These are phyloP conservation scores for Monilinia vaccinii-corymbosi DNA, from an alignment of 2,329 filamentous ascomycete species.

Conservation along the genomic window DNA sequence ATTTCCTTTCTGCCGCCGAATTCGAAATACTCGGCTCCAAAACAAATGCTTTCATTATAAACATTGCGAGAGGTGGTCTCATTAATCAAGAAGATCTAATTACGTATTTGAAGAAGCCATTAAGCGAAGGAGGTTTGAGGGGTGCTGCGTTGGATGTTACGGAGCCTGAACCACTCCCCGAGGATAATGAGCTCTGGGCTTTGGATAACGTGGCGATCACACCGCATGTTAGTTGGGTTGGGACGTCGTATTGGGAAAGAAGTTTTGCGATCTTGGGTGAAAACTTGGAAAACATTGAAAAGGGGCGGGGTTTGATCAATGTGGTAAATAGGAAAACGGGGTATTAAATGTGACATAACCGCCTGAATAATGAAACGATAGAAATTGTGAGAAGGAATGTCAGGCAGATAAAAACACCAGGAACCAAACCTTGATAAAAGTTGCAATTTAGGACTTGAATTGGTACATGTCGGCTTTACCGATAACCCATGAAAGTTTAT, in stretches of 20 bases:
- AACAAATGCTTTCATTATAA: constrained; percentile 46
- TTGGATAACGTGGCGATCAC: constrained; percentile 53
- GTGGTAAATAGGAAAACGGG: constrained; percentile 50
- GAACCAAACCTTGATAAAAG: neutral
- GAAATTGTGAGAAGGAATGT: neutral
- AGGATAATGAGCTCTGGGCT: constrained; percentile 52
- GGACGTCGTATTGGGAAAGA: constrained; percentile 45
- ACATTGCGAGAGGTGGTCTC: constrained; percentile 55
- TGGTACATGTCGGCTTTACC: neutral
- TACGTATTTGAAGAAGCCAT: constrained; percentile 35
- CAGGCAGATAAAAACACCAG: neutral
- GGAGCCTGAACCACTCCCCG: constrained; percentile 56
- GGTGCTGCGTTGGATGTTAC: constrained; percentile 61
- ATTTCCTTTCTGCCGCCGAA: constrained; percentile 35
- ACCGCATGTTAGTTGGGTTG: constrained; percentile 52
- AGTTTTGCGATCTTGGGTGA: constrained; percentile 47
- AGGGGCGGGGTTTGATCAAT: constrained; percentile 50
- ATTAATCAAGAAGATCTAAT: constrained; percentile 53
- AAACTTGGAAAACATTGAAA: constrained; percentile 45
- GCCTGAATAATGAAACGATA: neutral
- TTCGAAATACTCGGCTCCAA: constrained; percentile 29
- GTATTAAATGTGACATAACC: constrained; percentile 44
- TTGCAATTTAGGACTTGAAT: neutral
- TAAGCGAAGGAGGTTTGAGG: constrained; percentile 37
- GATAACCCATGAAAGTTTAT: neutral